Evolutionary conservation across 495 filamentous ascomycete species (phyloP), one percentile per base, ranked within the genome.

Genomic region (Penicillium argentinense): DNA sequence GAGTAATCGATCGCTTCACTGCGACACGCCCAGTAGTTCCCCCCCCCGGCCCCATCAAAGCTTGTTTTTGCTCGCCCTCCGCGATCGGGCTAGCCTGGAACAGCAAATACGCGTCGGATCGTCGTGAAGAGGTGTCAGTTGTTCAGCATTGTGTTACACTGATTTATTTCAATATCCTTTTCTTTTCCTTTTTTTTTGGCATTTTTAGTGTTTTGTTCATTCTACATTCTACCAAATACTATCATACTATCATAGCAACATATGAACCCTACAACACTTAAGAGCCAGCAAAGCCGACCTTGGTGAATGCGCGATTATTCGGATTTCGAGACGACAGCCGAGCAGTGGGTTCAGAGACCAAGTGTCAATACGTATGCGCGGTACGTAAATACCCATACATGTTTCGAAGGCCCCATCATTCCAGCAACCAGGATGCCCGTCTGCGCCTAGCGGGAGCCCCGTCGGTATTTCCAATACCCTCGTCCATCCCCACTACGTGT

Each of bases 321-420:
- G 40, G 40, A 9, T 13, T 21, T 43, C 40, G 27, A 22, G 17
- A 21, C 27, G 41, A 44, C 9, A 34, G 17, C 41, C 33, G 33
- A 36, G 2, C 21, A 19, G 33, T n/a, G n/a, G 33, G 17, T 36
- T 36, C 17, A 14, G 33, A 19, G 33, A 18, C 18, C 33, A 36
- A 36, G 29, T 33, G n/a, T n/a, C n/a, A n/a, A n/a, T n/a, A n/a
- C n/a, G n/a, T n/a, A n/a, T n/a, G n/a, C n/a, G n/a, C n/a, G n/a
- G n/a, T n/a, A n/a, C n/a, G n/a, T n/a, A n/a, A n/a, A n/a, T n/a
- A n/a, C n/a, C 13, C 44, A 33, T 48, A 43, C 45, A 30, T 17
- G n/a, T n/a, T n/a, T n/a, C n/a, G n/a, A n/a, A n/a, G 33, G n/a
- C 45, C 40, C 51, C 51, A 45, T 54, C 47, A 47, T 56, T 52